phyloP scores from a whole-genome alignment of 371 early-diverging fungal species.

The Blakeslea trispora region DNA sequence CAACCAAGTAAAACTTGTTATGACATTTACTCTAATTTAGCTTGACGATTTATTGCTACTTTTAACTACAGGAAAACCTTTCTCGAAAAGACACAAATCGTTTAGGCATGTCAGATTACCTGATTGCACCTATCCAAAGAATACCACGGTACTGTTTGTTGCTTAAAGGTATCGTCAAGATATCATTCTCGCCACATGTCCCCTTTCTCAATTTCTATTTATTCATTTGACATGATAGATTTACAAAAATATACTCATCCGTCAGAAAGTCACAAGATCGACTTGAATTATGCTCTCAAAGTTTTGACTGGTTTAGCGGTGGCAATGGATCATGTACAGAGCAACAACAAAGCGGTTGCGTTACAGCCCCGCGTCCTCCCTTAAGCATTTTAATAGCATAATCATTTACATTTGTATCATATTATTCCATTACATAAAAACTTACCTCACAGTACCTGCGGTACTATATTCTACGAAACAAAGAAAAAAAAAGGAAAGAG shows the following conservation, averaged over 20 bases:
- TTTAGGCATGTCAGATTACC: conserved; percentile 47
- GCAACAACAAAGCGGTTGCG: neutral
- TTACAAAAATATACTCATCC: conserved; percentile 39
- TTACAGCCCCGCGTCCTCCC: conserved; percentile 2
- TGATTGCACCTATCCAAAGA: conserved; percentile 50
- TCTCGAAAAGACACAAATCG: conserved; percentile 43
- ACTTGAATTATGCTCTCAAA: conserved; percentile 32
- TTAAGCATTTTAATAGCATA: conserved; percentile 2
- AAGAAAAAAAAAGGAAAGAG: no score
- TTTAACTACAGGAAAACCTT: conserved; percentile 32
- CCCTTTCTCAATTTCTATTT: neutral
- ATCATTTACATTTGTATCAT: conserved; percentile 9
- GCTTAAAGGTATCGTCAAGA: conserved; percentile 54
- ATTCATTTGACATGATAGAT: conserved; percentile 19
- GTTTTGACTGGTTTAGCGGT: conserved; percentile 35
- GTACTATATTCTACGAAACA: no score
- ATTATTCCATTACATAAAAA: neutral
- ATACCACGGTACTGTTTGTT: conserved; percentile 48
- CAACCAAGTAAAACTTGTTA: conserved; percentile 35
- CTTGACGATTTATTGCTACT: neutral
- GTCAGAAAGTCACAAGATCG: conserved; percentile 16
- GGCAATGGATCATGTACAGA: conserved; percentile 46
- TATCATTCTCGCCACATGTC: neutral
- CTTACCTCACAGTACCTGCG: neutral
- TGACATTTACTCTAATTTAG: no score